Percentiles rank a stretch among this genome's conserved stretches.
Conservation (phyloP, 1,139 yeast genomes). For the Insectozyma bohioensis region DNA sequence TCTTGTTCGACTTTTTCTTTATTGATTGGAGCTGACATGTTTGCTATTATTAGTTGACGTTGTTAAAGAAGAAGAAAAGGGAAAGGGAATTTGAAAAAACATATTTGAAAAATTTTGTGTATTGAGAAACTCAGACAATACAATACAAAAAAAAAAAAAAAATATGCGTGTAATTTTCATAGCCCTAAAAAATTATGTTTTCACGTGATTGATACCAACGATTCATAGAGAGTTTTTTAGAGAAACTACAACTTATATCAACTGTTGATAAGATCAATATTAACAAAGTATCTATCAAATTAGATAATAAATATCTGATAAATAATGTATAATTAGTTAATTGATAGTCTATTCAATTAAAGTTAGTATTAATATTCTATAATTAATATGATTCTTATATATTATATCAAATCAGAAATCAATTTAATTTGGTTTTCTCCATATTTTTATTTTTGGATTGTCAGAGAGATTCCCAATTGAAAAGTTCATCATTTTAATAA, state of each 20-base stretch:
- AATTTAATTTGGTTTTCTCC: constrained; percentile 26
- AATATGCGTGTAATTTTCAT: constrained; percentile 3
- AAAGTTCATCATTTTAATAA: constrained; percentile 31
- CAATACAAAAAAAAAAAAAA: not conserved
- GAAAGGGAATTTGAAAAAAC: constrained; percentile 1
- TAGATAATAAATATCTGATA: no score
- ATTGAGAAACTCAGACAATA: constrained; percentile 2
- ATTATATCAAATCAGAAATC: constrained; percentile 14
- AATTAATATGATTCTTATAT: no score
- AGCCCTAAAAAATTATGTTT: no score
- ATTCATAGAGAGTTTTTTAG: no score
- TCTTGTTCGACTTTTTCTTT: constrained; percentile 74
- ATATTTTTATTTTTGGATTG: constrained; percentile 26
- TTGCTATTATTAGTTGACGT: constrained; percentile 42
- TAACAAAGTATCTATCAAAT: no score
- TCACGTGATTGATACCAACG: not conserved
- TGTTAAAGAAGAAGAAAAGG: constrained; percentile 25
- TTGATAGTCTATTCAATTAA: no score
- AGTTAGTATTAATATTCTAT: no score
- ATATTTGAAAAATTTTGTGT: constrained; percentile 9
- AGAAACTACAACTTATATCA: no score
- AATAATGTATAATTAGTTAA: no score
- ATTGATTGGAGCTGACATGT: constrained; percentile 75
- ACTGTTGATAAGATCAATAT: no score
- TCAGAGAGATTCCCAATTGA: constrained; percentile 44